Evolutionary conservation across 2,329 filamentous ascomycete genomes (phyloP), one percentile per base, ranked within the genome.

Genomic region (Claviceps humidiphila): DNA sequence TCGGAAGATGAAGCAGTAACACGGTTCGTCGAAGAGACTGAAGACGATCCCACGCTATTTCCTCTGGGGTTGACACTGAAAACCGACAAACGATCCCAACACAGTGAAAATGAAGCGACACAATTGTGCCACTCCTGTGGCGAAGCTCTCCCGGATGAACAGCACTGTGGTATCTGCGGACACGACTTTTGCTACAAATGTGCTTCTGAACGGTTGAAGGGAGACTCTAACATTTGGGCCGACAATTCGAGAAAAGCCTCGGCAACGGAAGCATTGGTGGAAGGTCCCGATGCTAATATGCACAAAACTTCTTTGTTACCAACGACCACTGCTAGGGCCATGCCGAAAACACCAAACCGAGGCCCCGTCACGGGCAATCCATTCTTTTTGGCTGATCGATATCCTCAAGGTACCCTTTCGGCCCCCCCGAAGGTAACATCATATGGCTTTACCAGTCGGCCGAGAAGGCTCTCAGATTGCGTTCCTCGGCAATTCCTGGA

Each of bases 101-200:
- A 53, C 54, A 40, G 47, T 44, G 50, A 50, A 6, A 53, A 54
- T 45, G 65, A 63, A 53, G 58, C 60, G 44, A 59, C 61, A 42
- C 70, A 67, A 50, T 61, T 72, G 26, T 80, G 77, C 54, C 77
- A 79, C 57, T 62, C 74, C 9, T 81, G 76, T 57, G 71, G 70
- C 13, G 66, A 68, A 45, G 64, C 63, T 42, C 67, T 72, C 40
- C 64, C 59, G 45, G 63, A 65, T 13, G 63, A 65, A 34, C 63
- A 63, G 8, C 66, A 66, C 46, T 80, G 76, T 56, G 59, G 65
- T 34, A 68, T 68, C 43, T 80, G 77, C 56, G 74, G 73, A 1
- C 77, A 80, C 59, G 68, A 66, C 9, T 68, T 76, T 16, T 80
- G 76, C 57, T 55, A 63, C 37, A 71, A 71, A 51, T 80, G 76